These are phyloP conservation scores for Ormosia semicastrata DNA, from an alignment of 306 rosid species.

Conservation along the genomic window DNA sequence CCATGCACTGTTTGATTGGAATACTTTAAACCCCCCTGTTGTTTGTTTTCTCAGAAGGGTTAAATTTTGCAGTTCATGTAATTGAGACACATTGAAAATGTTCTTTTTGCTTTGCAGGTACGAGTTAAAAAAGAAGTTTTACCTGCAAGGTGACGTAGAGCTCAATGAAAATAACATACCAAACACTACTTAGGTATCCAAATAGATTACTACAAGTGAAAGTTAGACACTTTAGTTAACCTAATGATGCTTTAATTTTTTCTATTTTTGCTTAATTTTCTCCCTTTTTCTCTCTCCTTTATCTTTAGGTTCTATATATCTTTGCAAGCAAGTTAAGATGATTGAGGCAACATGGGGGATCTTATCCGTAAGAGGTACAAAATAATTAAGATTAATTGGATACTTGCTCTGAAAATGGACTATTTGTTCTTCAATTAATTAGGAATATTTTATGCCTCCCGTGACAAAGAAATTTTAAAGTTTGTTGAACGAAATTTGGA, in stretches of 20 bases:
- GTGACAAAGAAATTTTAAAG: conserved; percentile 23
- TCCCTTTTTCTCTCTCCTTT: background rate
- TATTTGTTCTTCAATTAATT: conserved; percentile 17
- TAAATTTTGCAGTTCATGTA: background rate
- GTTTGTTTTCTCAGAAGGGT: background rate
- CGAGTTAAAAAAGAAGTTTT: conserved; percentile 9
- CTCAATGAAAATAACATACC: background rate
- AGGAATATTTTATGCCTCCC: conserved; percentile 18
- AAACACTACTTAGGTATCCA: conserved; percentile 20
- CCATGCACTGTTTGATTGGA: background rate
- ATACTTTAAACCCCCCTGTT: background rate
- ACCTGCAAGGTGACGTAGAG: conserved; percentile 31
- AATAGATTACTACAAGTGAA: conserved; percentile 27
- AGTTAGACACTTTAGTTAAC: conserved; percentile 38
- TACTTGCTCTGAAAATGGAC: conserved; percentile 28
- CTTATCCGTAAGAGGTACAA: conserved; percentile 36
- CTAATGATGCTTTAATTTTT: conserved; percentile 29
- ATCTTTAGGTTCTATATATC: background rate
- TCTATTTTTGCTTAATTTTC: background rate
- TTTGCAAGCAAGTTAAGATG: conserved; percentile 51
- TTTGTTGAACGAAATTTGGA: conserved; percentile 16
- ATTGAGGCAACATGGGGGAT: conserved; percentile 40
- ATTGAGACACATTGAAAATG: conserved; percentile 36
- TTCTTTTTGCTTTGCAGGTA: conserved; percentile 19
- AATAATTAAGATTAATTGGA: conserved; percentile 30